These are phyloP conservation scores for Candida fluviatilis DNA, from an alignment of 805 yeast genomes.

Conservation along the genomic window DNA sequence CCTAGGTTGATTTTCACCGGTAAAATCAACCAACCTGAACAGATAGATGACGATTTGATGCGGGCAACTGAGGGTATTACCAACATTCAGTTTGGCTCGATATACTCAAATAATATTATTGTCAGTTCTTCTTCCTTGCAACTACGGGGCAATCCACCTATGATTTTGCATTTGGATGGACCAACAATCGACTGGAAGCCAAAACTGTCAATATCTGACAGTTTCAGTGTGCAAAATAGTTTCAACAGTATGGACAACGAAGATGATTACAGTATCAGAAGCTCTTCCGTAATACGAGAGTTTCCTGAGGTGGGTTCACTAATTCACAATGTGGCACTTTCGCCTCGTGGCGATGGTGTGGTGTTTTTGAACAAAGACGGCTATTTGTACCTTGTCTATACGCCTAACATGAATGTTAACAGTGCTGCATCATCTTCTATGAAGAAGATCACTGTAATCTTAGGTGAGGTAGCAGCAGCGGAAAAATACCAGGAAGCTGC, in stretches of 20 bases:
- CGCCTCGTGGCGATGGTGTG: constrained; percentile 84
- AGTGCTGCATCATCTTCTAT: constrained; percentile 11
- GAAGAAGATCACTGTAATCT: constrained; percentile 54
- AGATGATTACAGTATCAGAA: constrained; percentile 19
- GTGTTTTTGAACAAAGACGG: constrained; percentile 82
- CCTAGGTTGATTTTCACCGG: constrained; percentile 38
- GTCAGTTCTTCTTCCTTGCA: constrained; percentile 37
- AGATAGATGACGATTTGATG: constrained; percentile 22
- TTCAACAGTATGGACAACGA: constrained; percentile 13
- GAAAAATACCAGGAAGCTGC: constrained; percentile 75
- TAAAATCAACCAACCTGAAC: constrained; percentile 5
- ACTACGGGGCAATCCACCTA: constrained; percentile 28
- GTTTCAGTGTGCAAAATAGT: constrained; percentile 20
- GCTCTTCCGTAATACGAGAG: constrained; percentile 39
- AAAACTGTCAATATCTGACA: constrained; percentile 9
- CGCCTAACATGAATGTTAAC: constrained; percentile 42
- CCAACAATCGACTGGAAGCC: constrained; percentile 45
- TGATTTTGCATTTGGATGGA: constrained; percentile 32
- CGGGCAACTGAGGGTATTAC: constrained; percentile 90
- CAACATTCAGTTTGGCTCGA: constrained; percentile 53
- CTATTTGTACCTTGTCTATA: constrained; percentile 60
- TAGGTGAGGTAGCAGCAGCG: constrained; percentile 78
- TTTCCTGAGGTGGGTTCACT: constrained; percentile 78
- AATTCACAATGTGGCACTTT: constrained; percentile 68
- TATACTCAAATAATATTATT: constrained; percentile 30